Percentiles rank a stretch among this genome's conserved stretches.
Evolutionary conservation across 345 rosid genomes (phyloP).

Genomic region (Aquilaria yunnanensis): DNA sequence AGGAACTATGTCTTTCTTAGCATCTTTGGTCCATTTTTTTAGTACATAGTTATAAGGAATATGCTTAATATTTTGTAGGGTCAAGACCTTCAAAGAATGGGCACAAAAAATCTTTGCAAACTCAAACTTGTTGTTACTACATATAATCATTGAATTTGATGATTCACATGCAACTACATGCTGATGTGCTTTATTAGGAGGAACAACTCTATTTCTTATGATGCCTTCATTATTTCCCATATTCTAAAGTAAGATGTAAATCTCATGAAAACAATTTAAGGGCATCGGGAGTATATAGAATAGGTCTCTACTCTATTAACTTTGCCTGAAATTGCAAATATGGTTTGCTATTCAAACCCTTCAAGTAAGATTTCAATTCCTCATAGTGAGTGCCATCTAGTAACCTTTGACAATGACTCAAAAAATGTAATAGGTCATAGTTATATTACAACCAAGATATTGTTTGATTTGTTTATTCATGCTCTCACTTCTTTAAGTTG

Average conservation of each 20-base stretch:
- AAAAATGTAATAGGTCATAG: neutral
- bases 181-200: too few relatives aligned
- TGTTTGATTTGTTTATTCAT: constrained; percentile 3
- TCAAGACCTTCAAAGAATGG: too few relatives aligned
- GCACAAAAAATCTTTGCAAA: too few relatives aligned
- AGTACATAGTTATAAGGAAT: too few relatives aligned
- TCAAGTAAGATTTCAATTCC: neutral
- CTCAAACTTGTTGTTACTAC: too few relatives aligned
- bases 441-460: neutral
- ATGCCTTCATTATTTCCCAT: too few relatives aligned
- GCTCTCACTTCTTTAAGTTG: neutral
- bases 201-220: too few relatives aligned
- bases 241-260: neutral
- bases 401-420: neutral
- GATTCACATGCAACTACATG: too few relatives aligned
- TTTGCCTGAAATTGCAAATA: neutral
- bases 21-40: too few relatives aligned
- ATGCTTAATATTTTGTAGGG: too few relatives aligned
- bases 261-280: neutral
- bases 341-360: neutral
- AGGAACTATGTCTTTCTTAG: too few relatives aligned
- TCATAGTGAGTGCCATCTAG: neutral
- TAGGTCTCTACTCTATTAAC: neutral
- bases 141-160: too few relatives aligned
- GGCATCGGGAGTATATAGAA: neutral